phyloP scores from a whole-genome alignment of 805 yeast species.

The Wickerhamiella occidentalis region DNA sequence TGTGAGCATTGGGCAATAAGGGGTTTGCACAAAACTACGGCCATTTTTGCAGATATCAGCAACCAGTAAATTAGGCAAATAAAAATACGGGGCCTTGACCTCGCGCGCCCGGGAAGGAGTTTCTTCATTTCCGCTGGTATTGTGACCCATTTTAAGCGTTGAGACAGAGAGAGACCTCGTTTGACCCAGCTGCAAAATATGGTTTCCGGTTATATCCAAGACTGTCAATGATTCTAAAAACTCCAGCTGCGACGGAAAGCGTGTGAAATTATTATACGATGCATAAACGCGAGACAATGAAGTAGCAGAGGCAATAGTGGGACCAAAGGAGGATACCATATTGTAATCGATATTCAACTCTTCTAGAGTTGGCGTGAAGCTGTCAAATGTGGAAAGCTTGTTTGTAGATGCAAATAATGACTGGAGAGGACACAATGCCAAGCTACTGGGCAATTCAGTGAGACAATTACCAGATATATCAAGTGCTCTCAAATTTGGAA shows the following conservation, averaged over 20 bases:
- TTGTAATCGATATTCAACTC: slow-evolving; percentile 72
- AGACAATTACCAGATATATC: slow-evolving; percentile 72
- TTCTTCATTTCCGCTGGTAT: slow-evolving; percentile 60
- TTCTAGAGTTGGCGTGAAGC: slow-evolving; percentile 38
- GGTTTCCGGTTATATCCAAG: slow-evolving; percentile 41
- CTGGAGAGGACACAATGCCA: slow-evolving; percentile 13
- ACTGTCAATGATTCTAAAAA: slow-evolving; percentile 37
- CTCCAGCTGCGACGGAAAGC: slow-evolving; percentile 52
- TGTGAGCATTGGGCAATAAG: slow-evolving; percentile 47
- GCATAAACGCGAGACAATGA: slow-evolving; percentile 58
- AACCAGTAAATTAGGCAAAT: not conserved
- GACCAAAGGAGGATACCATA: slow-evolving; percentile 42
- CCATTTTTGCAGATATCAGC: slow-evolving; percentile 2
- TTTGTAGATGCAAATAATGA: slow-evolving; percentile 19
- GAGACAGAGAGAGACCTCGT: not conserved
- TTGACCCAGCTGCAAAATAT: not conserved
- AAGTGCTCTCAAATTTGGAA: slow-evolving; percentile 38
- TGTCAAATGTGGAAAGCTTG: slow-evolving; percentile 41
- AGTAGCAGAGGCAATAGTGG: slow-evolving; percentile 44
- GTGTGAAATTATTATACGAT: slow-evolving; percentile 61
- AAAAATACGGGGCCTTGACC: slow-evolving; percentile 18
- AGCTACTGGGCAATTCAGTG: slow-evolving; percentile 36
- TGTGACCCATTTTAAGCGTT: not conserved
- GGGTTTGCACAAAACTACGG: slow-evolving; percentile 35
- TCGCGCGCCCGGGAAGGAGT: slow-evolving; percentile 48